Conservation (phyloP, 129 eudicot species). For the Ambrosia artemisiifolia region DNA sequence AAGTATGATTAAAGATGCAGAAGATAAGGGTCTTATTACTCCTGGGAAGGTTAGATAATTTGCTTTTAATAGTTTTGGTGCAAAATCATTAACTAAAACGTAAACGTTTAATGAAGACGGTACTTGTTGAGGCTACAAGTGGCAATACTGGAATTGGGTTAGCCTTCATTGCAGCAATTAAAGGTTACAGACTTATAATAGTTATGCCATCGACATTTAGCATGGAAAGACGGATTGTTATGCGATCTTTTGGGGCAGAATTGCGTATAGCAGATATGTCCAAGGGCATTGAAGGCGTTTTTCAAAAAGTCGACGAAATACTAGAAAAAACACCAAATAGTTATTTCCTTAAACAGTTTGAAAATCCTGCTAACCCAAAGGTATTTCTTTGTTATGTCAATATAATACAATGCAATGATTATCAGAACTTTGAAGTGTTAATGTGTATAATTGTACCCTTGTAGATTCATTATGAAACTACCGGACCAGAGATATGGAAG, state of each 20-base stretch:
- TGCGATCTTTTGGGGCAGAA: constrained; percentile 70
- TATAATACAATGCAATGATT: background rate
- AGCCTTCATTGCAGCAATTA: constrained; percentile 65
- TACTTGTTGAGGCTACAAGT: constrained; percentile 59
- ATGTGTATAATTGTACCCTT: background rate
- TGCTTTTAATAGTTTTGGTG: background rate
- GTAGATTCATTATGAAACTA: constrained; percentile 64
- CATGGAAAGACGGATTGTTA: constrained; percentile 59
- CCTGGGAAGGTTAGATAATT: constrained; percentile 59
- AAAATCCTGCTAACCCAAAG: constrained; percentile 69
- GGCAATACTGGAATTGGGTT: constrained; percentile 84
- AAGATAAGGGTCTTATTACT: constrained; percentile 65
- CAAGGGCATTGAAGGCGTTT: constrained; percentile 40
- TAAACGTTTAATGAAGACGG: constrained; percentile 40
- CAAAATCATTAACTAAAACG: background rate
- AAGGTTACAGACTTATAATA: constrained; percentile 56
- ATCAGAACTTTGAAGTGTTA: background rate
- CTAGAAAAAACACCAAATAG: constrained; percentile 47
- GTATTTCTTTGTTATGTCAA: constrained; percentile 23
- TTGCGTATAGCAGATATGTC: constrained; percentile 41
- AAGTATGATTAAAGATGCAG: constrained; percentile 75
- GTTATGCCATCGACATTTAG: constrained; percentile 55
- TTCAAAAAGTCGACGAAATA: constrained; percentile 46
- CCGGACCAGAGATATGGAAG: background rate
- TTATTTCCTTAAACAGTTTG: constrained; percentile 50